Percentiles rank a stretch among this genome's conserved stretches.
Evolutionary conservation across 768 basidiomycete genomes (phyloP).

Genomic region (Boletus sp.): DNA sequence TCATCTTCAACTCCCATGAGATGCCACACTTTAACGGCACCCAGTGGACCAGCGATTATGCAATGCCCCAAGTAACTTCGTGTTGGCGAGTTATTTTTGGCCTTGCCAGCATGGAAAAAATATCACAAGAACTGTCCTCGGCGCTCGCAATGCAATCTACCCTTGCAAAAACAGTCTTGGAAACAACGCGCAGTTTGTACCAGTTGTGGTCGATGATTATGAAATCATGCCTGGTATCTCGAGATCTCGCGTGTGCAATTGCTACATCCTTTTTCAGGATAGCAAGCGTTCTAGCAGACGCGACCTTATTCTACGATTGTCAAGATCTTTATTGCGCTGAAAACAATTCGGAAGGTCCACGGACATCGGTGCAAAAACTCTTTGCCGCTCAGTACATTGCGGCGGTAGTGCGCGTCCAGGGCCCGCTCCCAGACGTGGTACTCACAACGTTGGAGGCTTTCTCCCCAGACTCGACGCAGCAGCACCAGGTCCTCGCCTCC

Average conservation of each 20-base stretch:
- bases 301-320: conserved; percentile 36
- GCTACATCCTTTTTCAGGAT: conserved; percentile 45
- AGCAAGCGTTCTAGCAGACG: conserved; percentile 38
- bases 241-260: conserved; percentile 29
- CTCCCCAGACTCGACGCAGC: conserved; percentile 25
- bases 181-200: conserved; percentile 39
- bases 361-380: not conserved
- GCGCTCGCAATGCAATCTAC: not conserved
- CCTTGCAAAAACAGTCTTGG: conserved; percentile 15
- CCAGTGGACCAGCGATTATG: not conserved
- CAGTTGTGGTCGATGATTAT: conserved; percentile 34
- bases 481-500: conserved; percentile 25
- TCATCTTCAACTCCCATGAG: conserved; percentile 24
- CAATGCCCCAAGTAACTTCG: conserved; percentile 3
- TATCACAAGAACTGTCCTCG: conserved; percentile 8
- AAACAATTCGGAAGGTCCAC: conserved; percentile 16
- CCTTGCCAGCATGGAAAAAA: conserved; percentile 38
- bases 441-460: conserved; percentile 27
- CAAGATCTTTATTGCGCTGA: conserved; percentile 29
- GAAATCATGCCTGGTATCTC: conserved; percentile 30
- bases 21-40: not conserved
- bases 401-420: conserved; percentile 29
- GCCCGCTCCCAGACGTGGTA: conserved; percentile 27
- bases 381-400: conserved; percentile 25
- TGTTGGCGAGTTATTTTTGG: conserved; percentile 44